Conservation (phyloP, 2,329 filamentous ascomycete genomes). For the Venturia aucupariae region DNA sequence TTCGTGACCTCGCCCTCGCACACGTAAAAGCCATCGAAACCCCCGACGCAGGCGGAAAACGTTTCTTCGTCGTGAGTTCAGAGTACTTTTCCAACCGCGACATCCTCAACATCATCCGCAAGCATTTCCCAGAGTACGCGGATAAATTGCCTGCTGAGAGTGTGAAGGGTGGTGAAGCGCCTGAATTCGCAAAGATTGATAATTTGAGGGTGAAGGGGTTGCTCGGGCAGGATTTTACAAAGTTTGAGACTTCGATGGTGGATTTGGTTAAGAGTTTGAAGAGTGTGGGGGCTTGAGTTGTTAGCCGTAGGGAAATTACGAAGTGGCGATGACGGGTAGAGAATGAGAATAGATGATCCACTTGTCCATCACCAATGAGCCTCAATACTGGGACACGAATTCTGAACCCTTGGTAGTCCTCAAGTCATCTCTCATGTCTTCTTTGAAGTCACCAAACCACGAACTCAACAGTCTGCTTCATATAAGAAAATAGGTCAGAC, state of each 20-base stretch:
- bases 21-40: constrained; percentile 53
- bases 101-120: constrained; percentile 47
- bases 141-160: constrained; percentile 36
- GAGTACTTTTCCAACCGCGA: constrained; percentile 53
- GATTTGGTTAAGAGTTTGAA: constrained; percentile 58
- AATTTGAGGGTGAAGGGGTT: constrained; percentile 46
- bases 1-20: constrained; percentile 49
- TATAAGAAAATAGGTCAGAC: no score
- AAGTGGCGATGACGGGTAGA: no score
- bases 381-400: no score
- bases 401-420: no score
- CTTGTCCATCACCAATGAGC: no score
- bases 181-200: constrained; percentile 45
- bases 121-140: constrained; percentile 46
- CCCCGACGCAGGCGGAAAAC: constrained; percentile 48
- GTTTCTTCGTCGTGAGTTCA: constrained; percentile 52
- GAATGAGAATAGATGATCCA: no score
- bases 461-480: no score
- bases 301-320: no score
- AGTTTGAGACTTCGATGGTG: constrained; percentile 48
- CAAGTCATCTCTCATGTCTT: no score
- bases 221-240: constrained; percentile 50
- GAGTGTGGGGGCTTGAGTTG: constrained; percentile 30
- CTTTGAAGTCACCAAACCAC: no score
- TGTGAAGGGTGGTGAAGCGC: constrained; percentile 36